Base-by-base conservation (phyloP, 2,329 filamentous ascomycete genomes). In the Piedraia hortae region DNA sequence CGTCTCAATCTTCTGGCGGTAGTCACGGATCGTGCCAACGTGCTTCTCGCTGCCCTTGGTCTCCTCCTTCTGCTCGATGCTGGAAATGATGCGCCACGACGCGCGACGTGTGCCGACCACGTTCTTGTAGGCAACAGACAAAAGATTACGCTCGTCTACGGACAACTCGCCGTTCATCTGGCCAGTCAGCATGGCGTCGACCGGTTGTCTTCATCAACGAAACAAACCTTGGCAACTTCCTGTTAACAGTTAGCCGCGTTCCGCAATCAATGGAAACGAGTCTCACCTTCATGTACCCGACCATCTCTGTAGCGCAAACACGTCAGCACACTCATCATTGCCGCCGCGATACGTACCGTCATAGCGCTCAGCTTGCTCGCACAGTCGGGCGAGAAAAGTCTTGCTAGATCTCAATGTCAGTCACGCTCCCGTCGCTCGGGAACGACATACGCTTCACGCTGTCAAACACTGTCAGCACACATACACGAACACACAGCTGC, bases 281-380 rank as follows among this genome's bases (percentile, higher is more conserved):
- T 51, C 59, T 48, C 42, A 67, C 63, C 61, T 93, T 93, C 85
- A 93, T 93, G 62, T 82, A 91, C 48, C 69, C 78, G 42, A 93
- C 82, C 82, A 93, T 93, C 59, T 93, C 63, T 69, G 39, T 27
- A 34, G 24, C 10, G 16, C 7, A 18, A 21, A 34, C 32, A 33
- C 14, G 26, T 37, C 26, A 42, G 37, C 32, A n/a, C n/a, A n/a
- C n/a, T n/a, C 23, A 25, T 18, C 15, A 24, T 17, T 28, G 12
- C 21, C 11, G 22, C 19, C 12, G 14, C 16, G 12, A 22, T 19
- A 48, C 61, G 51, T 50, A 66, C 62, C 85, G 82, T 97, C 82
- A 59, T 97, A 97, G 50, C 82, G 82, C 66, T 93, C 85, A 50
- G 85, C 85, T 69, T 97, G 85, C 74, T 93, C 85, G 64, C 85